Percentiles rank a stretch among this genome's conserved stretches.
Conservation (phyloP, 208 protist genomes). For the Entamoeba moshkovskii region DNA sequence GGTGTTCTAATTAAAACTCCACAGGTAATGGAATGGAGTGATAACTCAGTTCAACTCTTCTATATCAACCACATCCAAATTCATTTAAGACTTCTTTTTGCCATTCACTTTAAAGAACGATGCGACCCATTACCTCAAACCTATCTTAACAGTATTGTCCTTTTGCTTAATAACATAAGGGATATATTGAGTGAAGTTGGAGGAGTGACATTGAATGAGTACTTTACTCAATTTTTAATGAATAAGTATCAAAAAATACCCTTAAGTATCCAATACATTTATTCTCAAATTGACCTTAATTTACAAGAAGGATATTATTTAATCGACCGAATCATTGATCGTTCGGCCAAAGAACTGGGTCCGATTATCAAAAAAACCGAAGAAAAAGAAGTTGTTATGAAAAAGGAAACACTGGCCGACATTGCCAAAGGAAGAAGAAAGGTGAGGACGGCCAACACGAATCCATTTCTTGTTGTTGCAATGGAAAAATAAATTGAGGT, state of each 20-base stretch:
- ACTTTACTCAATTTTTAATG: not conserved
- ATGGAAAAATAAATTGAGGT: not conserved
- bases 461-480: not conserved
- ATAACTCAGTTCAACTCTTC: not conserved
- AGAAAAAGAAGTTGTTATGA: not conserved
- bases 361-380: not conserved
- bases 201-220: not conserved
- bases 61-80: not conserved
- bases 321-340: not conserved
- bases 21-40: not conserved
- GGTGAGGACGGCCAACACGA: not conserved
- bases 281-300: not conserved
- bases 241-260: not conserved
- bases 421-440: not conserved
- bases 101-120: not conserved
- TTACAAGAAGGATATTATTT: not conserved
- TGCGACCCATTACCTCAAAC: not conserved
- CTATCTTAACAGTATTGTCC: not conserved
- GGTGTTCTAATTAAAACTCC: not conserved
- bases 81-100: not conserved
- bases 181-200: not conserved
- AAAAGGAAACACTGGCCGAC: not conserved
- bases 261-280: not conserved
- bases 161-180: not conserved
- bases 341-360: not conserved